Evolutionary conservation across 352 stramenopile species (phyloP).

Genomic region (Elongisporangium anandrum): DNA sequence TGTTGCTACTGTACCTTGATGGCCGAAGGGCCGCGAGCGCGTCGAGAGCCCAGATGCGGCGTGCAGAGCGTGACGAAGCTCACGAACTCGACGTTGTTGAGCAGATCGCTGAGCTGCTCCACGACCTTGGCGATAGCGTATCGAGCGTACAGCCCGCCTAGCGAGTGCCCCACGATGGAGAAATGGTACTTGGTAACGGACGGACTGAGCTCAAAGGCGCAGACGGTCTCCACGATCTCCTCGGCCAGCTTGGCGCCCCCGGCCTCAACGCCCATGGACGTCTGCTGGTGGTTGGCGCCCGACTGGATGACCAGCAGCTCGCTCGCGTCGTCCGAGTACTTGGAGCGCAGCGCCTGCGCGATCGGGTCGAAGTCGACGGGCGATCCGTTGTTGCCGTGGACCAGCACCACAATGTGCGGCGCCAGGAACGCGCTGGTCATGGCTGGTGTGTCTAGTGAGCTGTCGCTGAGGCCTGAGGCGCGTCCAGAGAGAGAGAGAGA

Average conservation of each 20-base stretch:
- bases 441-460: background rate
- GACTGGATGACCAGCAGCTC: constrained; percentile 74
- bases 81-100: constrained; percentile 46
- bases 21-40: constrained; percentile 51
- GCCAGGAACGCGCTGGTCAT: constrained; percentile 30
- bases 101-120: constrained; percentile 40
- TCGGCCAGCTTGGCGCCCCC: constrained; percentile 58
- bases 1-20: constrained; percentile 41
- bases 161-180: constrained; percentile 68
- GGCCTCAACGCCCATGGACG: constrained; percentile 59
- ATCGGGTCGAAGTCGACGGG: constrained; percentile 67
- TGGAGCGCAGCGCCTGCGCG: constrained; percentile 29
- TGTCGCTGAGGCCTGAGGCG: too few relatives aligned
- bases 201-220: constrained; percentile 56
- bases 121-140: constrained; percentile 64
- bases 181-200: constrained; percentile 51
- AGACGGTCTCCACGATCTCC: constrained; percentile 55
- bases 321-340: constrained; percentile 24
- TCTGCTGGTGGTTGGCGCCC: constrained; percentile 49
- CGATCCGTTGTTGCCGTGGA: constrained; percentile 81
- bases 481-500: too few relatives aligned
- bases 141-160: constrained; percentile 70
- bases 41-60: constrained; percentile 67
- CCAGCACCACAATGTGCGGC: constrained; percentile 70
- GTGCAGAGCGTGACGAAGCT: constrained; percentile 81